phyloP scores from a whole-genome alignment of 192 early-diverging fungal genomes.

The Gonapodya prolifera region DNA sequence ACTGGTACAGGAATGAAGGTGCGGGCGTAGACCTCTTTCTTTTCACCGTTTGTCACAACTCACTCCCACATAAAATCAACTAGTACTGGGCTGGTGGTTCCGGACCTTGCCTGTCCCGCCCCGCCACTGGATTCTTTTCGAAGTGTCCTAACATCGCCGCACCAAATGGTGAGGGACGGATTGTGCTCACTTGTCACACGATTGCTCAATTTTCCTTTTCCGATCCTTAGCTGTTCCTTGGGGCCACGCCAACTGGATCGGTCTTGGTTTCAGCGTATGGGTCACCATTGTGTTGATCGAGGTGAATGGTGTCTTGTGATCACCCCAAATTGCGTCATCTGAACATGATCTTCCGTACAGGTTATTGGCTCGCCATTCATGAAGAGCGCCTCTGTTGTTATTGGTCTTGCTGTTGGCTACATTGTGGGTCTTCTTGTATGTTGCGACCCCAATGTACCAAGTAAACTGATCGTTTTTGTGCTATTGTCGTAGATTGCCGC shows the following conservation, averaged over 20 bases:
- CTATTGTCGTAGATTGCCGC: slow-evolving; percentile 12
- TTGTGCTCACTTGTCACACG: neutral
- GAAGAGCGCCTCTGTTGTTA: slow-evolving; percentile 35
- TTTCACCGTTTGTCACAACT: too few relatives aligned
- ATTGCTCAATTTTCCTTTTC: neutral
- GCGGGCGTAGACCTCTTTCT: neutral
- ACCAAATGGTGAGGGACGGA: slow-evolving; percentile 16
- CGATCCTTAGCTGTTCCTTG: slow-evolving; percentile 22
- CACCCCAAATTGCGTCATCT: neutral
- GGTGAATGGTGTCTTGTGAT: slow-evolving; percentile 12
- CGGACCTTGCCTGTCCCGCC: slow-evolving; percentile 24
- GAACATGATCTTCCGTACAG: neutral
- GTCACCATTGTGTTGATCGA: slow-evolving; percentile 32
- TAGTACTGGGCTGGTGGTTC: slow-evolving; percentile 33
- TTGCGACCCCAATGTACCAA: neutral
- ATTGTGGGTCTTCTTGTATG: slow-evolving; percentile 15
- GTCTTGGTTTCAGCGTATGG: slow-evolving; percentile 37
- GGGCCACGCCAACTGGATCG: slow-evolving; percentile 32
- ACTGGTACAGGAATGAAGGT: slow-evolving; percentile 24
- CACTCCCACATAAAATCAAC: too few relatives aligned
- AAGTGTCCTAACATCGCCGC: slow-evolving; percentile 25
- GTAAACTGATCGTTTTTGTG: too few relatives aligned
- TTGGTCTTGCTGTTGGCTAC: slow-evolving; percentile 34
- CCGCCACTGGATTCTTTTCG: slow-evolving; percentile 26
- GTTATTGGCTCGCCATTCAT: slow-evolving; percentile 37